Evolutionary conservation across 345 rosid genomes (phyloP).

Genomic region (Tarenaya hassleriana): DNA sequence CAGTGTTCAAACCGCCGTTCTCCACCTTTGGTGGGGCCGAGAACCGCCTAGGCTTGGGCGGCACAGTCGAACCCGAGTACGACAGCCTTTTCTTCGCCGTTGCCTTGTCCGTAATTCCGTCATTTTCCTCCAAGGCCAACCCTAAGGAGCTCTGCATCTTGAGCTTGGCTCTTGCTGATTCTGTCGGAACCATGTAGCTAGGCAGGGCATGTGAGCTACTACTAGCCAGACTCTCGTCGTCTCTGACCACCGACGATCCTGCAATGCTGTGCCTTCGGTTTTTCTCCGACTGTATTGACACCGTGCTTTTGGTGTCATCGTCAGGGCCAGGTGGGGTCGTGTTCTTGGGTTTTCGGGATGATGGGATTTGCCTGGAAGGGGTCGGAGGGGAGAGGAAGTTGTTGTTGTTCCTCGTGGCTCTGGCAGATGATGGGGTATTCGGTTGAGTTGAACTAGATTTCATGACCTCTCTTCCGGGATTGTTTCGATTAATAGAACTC

Average conservation of each 20-base stretch:
- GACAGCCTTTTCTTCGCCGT: slow-evolving; percentile 68
- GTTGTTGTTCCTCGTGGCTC: slow-evolving; percentile 39
- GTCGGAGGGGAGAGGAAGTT: slow-evolving; percentile 38
- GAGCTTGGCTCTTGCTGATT: slow-evolving; percentile 62
- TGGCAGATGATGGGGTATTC: slow-evolving; percentile 45
- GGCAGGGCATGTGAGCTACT: slow-evolving; percentile 41
- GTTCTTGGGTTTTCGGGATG: slow-evolving; percentile 48
- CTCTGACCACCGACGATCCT: slow-evolving; percentile 45
- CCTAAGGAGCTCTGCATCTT: slow-evolving; percentile 42
- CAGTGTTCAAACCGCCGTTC: slow-evolving; percentile 30
- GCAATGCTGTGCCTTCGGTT: slow-evolving; percentile 51
- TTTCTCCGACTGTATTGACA: slow-evolving; percentile 52
- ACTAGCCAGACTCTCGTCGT: slow-evolving; percentile 61
- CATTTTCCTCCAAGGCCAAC: slow-evolving; percentile 29
- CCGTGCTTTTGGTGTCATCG: slow-evolving; percentile 55
- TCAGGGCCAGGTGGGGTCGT: slow-evolving; percentile 47
- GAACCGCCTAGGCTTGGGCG: slow-evolving; percentile 62
- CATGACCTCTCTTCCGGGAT: slow-evolving; percentile 50
- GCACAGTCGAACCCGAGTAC: slow-evolving; percentile 62
- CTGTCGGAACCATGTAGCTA: slow-evolving; percentile 63
- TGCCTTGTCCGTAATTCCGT: slow-evolving; percentile 40
- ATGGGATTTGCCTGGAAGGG: slow-evolving; percentile 35
- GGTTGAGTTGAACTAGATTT: slow-evolving; percentile 39
- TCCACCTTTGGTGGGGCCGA: slow-evolving; percentile 68
- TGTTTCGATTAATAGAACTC: slow-evolving; percentile 31